Evolutionary conservation across 148 eudicot genomes (phyloP).

Genomic region (Linanthus parryae): DNA sequence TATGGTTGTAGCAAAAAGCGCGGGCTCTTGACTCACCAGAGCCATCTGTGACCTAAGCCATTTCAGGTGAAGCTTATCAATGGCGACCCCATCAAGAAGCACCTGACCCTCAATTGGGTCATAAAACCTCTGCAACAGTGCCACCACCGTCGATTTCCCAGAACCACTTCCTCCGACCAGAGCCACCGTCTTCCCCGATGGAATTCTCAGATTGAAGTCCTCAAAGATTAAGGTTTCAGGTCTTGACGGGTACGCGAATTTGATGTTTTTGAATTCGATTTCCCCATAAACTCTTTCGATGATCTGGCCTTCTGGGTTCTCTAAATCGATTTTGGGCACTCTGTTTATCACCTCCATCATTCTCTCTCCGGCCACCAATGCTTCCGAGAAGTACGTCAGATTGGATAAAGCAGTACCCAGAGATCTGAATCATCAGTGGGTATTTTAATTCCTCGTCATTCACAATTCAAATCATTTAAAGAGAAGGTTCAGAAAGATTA

Average conservation of each 20-base stretch:
- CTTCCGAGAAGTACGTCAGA: constrained; percentile 24
- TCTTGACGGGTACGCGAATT: constrained; percentile 13
- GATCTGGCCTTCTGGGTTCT: constrained; percentile 9
- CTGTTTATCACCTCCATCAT: constrained; percentile 17
- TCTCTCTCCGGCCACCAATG: constrained; percentile 15
- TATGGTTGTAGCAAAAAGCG: constrained; percentile 12
- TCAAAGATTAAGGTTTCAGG: constrained; percentile 2
- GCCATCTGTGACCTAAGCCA: constrained; percentile 16
- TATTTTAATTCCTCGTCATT: no score
- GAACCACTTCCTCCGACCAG: constrained; percentile 14
- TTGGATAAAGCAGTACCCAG: constrained; percentile 19
- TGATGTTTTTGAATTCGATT: constrained; percentile 8
- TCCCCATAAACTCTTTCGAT: constrained; percentile 2
- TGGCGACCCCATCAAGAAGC: constrained; percentile 13
- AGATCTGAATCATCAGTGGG: constrained; percentile 14
- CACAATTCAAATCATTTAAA: no score
- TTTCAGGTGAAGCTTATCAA: constrained; percentile 9
- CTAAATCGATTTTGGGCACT: constrained; percentile 21
- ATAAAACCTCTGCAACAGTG: constrained; percentile 13
- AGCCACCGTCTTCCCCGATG: constrained; percentile 2
- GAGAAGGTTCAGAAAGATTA: constrained; percentile 19
- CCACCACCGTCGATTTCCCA: constrained; percentile 6
- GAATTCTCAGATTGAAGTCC: constrained; percentile 6
- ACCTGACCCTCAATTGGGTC: constrained; percentile 12
- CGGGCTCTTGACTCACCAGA: constrained; percentile 11